Conservation (phyloP, 2,329 filamentous ascomycete genomes). For the Ceratocystis lukuohia region DNA sequence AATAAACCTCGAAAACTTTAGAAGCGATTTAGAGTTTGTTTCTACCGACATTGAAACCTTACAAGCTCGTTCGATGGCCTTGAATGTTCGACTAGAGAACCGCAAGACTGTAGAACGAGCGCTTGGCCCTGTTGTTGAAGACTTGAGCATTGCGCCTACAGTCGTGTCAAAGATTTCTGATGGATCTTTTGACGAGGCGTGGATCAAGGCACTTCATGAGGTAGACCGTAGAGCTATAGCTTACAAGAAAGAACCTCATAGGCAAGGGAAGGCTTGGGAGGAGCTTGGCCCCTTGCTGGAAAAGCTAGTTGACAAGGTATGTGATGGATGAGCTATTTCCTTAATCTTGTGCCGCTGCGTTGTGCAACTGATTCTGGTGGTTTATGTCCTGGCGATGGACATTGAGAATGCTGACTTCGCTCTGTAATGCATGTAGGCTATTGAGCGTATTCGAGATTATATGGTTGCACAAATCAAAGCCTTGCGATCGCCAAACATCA, state of each 20-base stretch:
- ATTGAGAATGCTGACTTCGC: background rate
- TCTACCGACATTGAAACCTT: slow-evolving; percentile 91
- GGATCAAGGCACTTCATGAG: slow-evolving; percentile 71
- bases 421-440: slow-evolving; percentile 43
- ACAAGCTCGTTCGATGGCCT: slow-evolving; percentile 67
- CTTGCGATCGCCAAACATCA: slow-evolving; percentile 85
- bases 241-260: slow-evolving; percentile 54
- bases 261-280: slow-evolving; percentile 59
- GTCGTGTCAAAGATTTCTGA: slow-evolving; percentile 77
- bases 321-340: slow-evolving; percentile 14
- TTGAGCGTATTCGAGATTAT: slow-evolving; percentile 88
- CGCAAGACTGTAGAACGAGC: slow-evolving; percentile 79
- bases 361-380: background rate
- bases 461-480: slow-evolving; percentile 91
- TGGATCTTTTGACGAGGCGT: slow-evolving; percentile 77
- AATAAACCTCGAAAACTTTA: slow-evolving; percentile 80
- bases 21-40: slow-evolving; percentile 80
- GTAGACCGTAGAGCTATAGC: slow-evolving; percentile 63
- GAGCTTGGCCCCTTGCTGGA: slow-evolving; percentile 77
- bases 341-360: background rate
- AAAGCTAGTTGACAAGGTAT: slow-evolving; percentile 67
- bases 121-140: slow-evolving; percentile 77
- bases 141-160: slow-evolving; percentile 73
- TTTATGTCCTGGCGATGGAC: slow-evolving; percentile 13
- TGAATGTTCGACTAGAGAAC: slow-evolving; percentile 80